phyloP scores from a whole-genome alignment of 2,329 filamentous ascomycete genomes.

The Trichophyton verrucosum region DNA sequence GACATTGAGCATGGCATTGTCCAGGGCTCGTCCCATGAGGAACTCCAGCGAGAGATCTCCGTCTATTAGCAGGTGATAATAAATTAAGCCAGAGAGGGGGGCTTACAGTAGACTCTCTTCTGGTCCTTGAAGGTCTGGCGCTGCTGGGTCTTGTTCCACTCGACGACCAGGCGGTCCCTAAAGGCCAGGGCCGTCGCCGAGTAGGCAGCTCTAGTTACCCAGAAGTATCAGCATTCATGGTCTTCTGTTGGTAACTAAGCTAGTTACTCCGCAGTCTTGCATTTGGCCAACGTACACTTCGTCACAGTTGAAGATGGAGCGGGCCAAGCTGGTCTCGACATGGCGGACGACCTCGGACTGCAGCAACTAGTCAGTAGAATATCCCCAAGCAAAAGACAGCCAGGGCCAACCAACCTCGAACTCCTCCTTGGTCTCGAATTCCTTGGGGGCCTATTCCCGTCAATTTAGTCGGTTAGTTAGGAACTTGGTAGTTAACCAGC shows the following conservation, averaged over 20 bases:
- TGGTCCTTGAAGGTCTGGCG: slow-evolving; percentile 78
- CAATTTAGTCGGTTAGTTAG: neutral
- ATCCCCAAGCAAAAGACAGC: neutral
- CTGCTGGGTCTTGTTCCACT: slow-evolving; percentile 98
- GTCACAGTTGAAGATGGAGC: slow-evolving; percentile 97
- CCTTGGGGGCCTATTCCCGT: slow-evolving; percentile 43
- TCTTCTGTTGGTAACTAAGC: too few species aligned
- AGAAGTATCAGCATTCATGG: neutral
- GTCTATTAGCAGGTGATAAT: neutral
- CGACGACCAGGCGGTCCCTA: slow-evolving; percentile 79
- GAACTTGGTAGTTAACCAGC: too few species aligned
- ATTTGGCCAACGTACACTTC: slow-evolving; percentile 43
- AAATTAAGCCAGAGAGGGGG: too few species aligned
- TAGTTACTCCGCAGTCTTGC: too few species aligned
- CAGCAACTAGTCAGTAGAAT: neutral
- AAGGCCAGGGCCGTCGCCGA: slow-evolving; percentile 83
- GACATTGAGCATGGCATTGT: slow-evolving; percentile 98
- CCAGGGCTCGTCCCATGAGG: slow-evolving; percentile 86
- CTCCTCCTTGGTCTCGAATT: slow-evolving; percentile 66
- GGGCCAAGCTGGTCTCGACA: slow-evolving; percentile 89
- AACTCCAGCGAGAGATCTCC: slow-evolving; percentile 86
- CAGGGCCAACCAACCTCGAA: slow-evolving; percentile 44
- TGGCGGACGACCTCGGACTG: slow-evolving; percentile 79
- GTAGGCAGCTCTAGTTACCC: slow-evolving; percentile 59
- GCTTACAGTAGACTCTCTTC: slow-evolving; percentile 80